Base-by-base conservation (phyloP, 2,329 filamentous ascomycete genomes). In the Cladophialophora psammophila region DNA sequence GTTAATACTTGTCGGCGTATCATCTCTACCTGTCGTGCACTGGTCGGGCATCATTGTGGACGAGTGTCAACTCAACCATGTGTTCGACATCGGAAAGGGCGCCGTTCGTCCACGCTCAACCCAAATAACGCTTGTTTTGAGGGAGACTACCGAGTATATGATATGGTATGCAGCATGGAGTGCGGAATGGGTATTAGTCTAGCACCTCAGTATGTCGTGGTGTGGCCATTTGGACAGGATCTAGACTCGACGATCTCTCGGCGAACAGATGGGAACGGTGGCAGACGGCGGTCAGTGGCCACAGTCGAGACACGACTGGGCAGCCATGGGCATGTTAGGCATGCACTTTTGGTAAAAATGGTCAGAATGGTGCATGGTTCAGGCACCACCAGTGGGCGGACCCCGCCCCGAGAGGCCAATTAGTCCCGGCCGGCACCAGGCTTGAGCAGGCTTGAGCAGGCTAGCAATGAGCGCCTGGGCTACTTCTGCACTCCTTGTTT, bases 171-270 rank as follows among this genome's bases (percentile, higher is more conserved):
- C 20, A 50, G 45, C 18, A 26, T 26, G 45, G 45, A 1, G 45
- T 20, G 45, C 6, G 42, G 7, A 20, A 48, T 48, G n/a, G n/a
- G n/a, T n/a, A 9, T 10, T 5, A 26, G 45, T 9, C 45, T 50
- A 50, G 45, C 45, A 50, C 13, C 13, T 50, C 31, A 60, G 32
- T n/a, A 56, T 31, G 32, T 20, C 34, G 20, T n/a, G 9, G 32
- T 18, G 31, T 36, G 32, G 38, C 31, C n/a, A 35, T 60, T 32
- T 50, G 42, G 42, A 45, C 57, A 34, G 40, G 31, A 32, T 50
- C 55, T 58, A 50, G 40, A 48, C 36, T 50, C 15, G 57, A 60
- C 15, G 57, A 60, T 60, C 57, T 26, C 48, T 60, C 31, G 38
- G 32, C 40, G 34, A 60, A 45, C 31, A 34, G 42, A 58, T 59